Percentiles rank a stretch among this genome's conserved stretches.
These are phyloP conservation scores for Cladosporium oxysporum DNA, from an alignment of 2,329 filamentous ascomycete genomes.

Conservation along the genomic window DNA sequence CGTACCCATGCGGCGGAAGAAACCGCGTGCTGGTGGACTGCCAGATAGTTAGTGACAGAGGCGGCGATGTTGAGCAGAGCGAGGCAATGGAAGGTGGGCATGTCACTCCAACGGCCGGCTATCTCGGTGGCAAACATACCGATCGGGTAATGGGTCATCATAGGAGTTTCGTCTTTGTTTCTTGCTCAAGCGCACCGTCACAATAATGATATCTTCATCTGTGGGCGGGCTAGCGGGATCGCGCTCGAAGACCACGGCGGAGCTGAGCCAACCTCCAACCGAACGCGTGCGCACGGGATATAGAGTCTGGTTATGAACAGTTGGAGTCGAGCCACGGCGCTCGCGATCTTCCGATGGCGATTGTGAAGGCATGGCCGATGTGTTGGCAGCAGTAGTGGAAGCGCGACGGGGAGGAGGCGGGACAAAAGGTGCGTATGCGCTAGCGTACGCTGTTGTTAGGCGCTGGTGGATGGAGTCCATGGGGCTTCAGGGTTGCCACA, in stretches of 20 bases:
- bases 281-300: conserved; percentile 11
- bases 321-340: conserved; percentile 7
- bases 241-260: conserved; percentile 10
- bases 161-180: conserved; percentile 3
- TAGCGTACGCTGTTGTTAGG: conserved; percentile 2
- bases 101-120: not conserved
- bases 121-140: not conserved
- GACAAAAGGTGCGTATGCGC: conserved; percentile 2
- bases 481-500: not conserved
- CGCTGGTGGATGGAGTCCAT: conserved; percentile 9
- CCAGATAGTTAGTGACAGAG: not conserved
- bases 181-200: conserved; percentile 28
- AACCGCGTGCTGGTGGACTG: conserved; percentile 30
- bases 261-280: conserved; percentile 1
- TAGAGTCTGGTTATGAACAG: not conserved
- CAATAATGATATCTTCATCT: conserved; percentile 31
- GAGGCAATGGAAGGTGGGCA: not conserved
- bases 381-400: not conserved
- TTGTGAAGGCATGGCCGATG: not conserved
- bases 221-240: not conserved
- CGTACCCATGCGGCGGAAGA: conserved; percentile 33
- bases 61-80: not conserved
- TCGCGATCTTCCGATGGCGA: not conserved
- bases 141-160: conserved; percentile 19
- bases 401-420: not conserved